These are phyloP conservation scores for Wickerhamiella galacta DNA, from an alignment of 805 yeast species.

Conservation along the genomic window DNA sequence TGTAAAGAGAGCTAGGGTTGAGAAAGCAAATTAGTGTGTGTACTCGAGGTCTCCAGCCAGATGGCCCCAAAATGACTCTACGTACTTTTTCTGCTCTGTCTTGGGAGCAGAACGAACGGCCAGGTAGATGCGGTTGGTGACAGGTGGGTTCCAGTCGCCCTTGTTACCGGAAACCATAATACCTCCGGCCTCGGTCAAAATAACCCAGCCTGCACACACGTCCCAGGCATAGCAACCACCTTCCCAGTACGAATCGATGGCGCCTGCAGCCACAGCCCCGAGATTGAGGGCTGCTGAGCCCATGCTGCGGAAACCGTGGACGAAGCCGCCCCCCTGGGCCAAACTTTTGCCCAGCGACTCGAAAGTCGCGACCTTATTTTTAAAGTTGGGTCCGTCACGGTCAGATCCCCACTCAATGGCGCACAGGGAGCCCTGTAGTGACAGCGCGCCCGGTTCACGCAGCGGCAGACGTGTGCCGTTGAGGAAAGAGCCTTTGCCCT, in stretches of 20 bases:
- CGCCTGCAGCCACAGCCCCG: conserved; percentile 41
- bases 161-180: conserved; percentile 36
- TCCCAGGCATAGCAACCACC: conserved; percentile 61
- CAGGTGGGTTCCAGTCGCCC: conserved; percentile 31
- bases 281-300: conserved; percentile 54
- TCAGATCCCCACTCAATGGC: conserved; percentile 50
- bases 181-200: conserved; percentile 44
- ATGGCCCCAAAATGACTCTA: conserved; percentile 35
- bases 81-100: conserved; percentile 29
- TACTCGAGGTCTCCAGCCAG: conserved; percentile 31
- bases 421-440: conserved; percentile 35
- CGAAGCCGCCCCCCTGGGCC: conserved; percentile 35
- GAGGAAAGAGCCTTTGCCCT: conserved; percentile 38
- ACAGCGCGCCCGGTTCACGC: conserved; percentile 22
- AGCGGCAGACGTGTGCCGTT: conserved; percentile 30
- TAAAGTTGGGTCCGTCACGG: conserved; percentile 34
- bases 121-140: conserved; percentile 37
- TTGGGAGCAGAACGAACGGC: conserved; percentile 39
- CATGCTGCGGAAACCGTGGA: conserved; percentile 43
- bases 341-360: conserved; percentile 26
- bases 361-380: conserved; percentile 33
- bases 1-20: neutral
- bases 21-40: conserved; percentile 18
- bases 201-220: conserved; percentile 53
- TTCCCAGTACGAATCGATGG: conserved; percentile 48